Evolutionary conservation across 2,329 filamentous ascomycete genomes (phyloP).

Genomic region (Cercospora janseana): DNA sequence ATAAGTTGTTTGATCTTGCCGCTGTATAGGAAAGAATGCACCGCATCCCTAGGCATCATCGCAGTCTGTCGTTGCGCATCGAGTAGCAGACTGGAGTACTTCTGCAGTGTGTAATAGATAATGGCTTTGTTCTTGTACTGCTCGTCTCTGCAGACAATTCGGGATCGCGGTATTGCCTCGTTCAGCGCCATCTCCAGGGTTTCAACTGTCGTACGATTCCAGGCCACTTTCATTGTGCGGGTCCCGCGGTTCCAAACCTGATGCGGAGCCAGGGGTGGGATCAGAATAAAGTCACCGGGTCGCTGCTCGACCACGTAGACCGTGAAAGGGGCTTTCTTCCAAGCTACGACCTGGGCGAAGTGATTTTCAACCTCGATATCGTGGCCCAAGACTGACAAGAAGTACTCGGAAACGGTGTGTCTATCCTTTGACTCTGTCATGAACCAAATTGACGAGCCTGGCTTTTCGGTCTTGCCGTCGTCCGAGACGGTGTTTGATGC

Average conservation of each 20-base stretch:
- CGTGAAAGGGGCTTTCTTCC: constrained; percentile 90
- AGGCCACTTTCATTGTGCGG: constrained; percentile 93
- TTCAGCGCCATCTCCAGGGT: constrained; percentile 81
- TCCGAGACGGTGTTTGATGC: constrained; percentile 65
- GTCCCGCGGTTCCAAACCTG: constrained; percentile 98
- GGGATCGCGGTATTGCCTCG: constrained; percentile 83
- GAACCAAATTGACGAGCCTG: constrained; percentile 94
- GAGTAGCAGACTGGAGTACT: constrained; percentile 65
- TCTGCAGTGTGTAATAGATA: constrained; percentile 79
- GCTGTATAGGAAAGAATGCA: constrained; percentile 36
- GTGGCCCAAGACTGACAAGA: constrained; percentile 86
- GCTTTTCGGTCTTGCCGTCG: constrained; percentile 67
- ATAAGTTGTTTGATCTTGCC: constrained; percentile 67
- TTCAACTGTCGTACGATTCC: constrained; percentile 92
- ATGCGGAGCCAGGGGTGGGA: constrained; percentile 89
- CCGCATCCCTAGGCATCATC: constrained; percentile 39
- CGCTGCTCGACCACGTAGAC: constrained; percentile 91
- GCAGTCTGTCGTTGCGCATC: constrained; percentile 54
- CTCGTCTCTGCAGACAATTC: constrained; percentile 91
- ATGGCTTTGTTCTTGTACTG: constrained; percentile 99
- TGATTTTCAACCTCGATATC: constrained; percentile 97
- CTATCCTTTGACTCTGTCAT: constrained; percentile 97
- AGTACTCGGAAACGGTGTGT: constrained; percentile 87
- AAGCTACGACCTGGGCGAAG: constrained; percentile 92
- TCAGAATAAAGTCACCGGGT: constrained; percentile 86